Percentiles rank a stretch among this genome's conserved stretches.
Evolutionary conservation across 352 stramenopile species (phyloP).

Genomic region (Phytophthora quininea): DNA sequence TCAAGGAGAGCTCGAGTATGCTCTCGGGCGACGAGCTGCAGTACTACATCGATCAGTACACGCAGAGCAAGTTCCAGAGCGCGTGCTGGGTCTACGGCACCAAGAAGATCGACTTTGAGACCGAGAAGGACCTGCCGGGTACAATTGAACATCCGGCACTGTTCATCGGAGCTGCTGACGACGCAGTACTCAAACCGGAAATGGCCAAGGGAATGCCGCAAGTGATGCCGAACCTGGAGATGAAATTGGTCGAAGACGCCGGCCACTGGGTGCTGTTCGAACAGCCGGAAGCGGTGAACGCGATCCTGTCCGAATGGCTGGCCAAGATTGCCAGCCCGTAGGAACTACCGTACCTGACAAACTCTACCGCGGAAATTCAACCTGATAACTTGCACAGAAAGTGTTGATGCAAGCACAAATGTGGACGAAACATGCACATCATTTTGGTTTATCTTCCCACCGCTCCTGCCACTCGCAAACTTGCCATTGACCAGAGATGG

Average conservation of each 20-base stretch:
- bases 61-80: conserved; percentile 39
- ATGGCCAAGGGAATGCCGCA: conserved; percentile 47
- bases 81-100: conserved; percentile 45
- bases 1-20: conserved; percentile 38
- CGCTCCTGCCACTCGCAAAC: no score
- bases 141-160: conserved; percentile 39
- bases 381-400: no score
- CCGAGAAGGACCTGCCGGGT: conserved; percentile 27
- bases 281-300: conserved; percentile 30
- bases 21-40: conserved; percentile 47
- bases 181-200: background rate
- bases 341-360: no score
- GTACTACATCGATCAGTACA: conserved; percentile 46
- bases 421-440: no score
- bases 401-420: no score
- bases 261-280: conserved; percentile 57
- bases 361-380: no score
- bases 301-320: conserved; percentile 34
- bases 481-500: background rate
- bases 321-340: conserved; percentile 6
- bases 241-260: conserved; percentile 38
- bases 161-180: conserved; percentile 38
- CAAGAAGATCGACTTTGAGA: conserved; percentile 50
- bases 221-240: conserved; percentile 39
- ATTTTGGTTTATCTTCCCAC: no score